Evolutionary conservation across 75 land plant species (phyloP).

Genomic region (Sequoiadendron giganteum): DNA sequence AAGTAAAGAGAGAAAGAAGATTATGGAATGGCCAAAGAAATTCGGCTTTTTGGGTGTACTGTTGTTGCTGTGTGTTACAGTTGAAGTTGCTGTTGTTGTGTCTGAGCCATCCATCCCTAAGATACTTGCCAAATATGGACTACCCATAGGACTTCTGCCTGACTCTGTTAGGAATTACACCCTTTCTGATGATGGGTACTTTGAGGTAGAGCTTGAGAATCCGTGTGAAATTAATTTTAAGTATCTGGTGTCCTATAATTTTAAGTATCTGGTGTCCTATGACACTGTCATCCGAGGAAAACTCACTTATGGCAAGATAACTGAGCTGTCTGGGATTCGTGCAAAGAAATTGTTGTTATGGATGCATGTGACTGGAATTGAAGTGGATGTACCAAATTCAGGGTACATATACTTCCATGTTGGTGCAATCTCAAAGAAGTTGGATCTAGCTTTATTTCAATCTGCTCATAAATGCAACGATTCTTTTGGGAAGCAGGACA

Average conservation of each 20-base stretch:
- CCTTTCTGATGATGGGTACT: conserved; percentile 49
- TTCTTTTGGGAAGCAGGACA: conserved; percentile 3
- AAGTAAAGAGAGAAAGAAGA: neutral
- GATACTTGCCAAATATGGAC: conserved; percentile 59
- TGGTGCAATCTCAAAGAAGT: conserved; percentile 49
- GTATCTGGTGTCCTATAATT: too few species aligned
- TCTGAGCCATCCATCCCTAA: conserved; percentile 34
- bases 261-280: conserved; percentile 66
- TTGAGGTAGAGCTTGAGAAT: conserved; percentile 43
- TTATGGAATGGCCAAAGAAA: neutral
- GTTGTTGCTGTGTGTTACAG: neutral
- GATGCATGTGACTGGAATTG: conserved; percentile 54
- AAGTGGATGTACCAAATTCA: conserved; percentile 22
- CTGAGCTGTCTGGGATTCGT: conserved; percentile 55
- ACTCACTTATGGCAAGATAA: conserved; percentile 43
- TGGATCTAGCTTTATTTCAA: conserved; percentile 42
- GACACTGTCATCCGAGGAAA: conserved; percentile 50
- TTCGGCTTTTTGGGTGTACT: neutral
- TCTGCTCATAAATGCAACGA: conserved; percentile 38
- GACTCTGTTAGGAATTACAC: conserved; percentile 56
- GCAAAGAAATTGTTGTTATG: conserved; percentile 61
- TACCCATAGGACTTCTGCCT: conserved; percentile 78
- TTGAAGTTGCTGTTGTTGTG: neutral
- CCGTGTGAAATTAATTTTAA: conserved; percentile 65
- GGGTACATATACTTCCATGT: conserved; percentile 52